phyloP scores from a whole-genome alignment of 768 basidiomycete species.

The Tricholoma furcatifolium region DNA sequence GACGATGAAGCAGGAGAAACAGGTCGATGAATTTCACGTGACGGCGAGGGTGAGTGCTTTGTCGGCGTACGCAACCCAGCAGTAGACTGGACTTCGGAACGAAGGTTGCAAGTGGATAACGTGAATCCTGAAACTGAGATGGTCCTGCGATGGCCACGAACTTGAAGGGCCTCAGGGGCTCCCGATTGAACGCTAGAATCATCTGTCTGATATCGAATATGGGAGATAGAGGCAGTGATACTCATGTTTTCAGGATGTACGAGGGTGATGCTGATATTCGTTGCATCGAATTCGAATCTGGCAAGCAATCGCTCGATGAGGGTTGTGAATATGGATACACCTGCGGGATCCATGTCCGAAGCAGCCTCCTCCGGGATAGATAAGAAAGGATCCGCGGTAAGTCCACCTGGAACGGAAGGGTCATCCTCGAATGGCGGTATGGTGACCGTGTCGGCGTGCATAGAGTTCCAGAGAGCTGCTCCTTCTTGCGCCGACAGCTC shows the following conservation, averaged over 20 bases:
- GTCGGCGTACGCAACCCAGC: constrained; percentile 16
- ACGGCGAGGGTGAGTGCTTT: constrained; percentile 21
- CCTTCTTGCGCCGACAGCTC: constrained; percentile 76
- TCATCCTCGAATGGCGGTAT: constrained; percentile 31
- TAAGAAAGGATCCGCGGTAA: constrained; percentile 50
- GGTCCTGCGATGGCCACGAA: constrained; percentile 39
- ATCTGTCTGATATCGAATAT: constrained; percentile 59
- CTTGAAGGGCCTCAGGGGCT: constrained; percentile 5
- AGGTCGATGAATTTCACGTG: constrained; percentile 21
- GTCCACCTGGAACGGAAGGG: constrained; percentile 60
- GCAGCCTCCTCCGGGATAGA: constrained; percentile 38
- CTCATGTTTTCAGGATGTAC: constrained; percentile 64
- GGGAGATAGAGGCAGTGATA: constrained; percentile 56
- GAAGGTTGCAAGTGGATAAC: constrained; percentile 49
- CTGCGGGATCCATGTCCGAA: constrained; percentile 60
- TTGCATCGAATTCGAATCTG: constrained; percentile 74
- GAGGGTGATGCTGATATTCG: constrained; percentile 65
- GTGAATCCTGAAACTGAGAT: constrained; percentile 57
- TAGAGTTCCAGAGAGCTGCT: constrained; percentile 64
- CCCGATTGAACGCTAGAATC: constrained; percentile 6
- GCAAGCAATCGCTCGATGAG: constrained; percentile 78
- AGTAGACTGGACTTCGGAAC: constrained; percentile 16
- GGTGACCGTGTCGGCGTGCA: constrained; percentile 45
- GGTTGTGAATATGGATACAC: constrained; percentile 77
- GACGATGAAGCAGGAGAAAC: constrained; percentile 51